Evolutionary conservation across 805 yeast genomes (phyloP), one percentile per base, ranked within the genome.

Genomic region (Starmerella floricola): DNA sequence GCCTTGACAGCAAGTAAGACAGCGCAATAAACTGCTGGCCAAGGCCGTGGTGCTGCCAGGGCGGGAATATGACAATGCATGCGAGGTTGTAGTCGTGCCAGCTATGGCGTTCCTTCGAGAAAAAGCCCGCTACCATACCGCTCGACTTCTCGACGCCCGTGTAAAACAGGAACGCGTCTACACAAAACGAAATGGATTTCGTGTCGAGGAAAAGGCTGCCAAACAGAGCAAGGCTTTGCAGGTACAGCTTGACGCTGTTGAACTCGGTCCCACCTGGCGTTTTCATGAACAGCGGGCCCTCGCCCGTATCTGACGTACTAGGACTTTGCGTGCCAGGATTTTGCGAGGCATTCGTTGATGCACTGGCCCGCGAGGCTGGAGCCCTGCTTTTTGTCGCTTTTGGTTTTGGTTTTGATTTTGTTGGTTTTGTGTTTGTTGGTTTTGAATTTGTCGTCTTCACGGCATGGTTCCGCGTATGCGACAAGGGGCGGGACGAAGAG

Each of bases 1-100:
- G 70, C 31, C 73, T 43, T 0, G 95, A 84, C 17, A 87, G 58
- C 24, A 70, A 76, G 56, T 88, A 91, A 30, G 93, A 83, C 51
- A 85, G 82, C 46, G 84, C 84, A 13, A 91, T 83, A 31, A 91
- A 58, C 10, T 84, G 64, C 4, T 84, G 75, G 0, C 97, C 98
- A 20, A 87, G 59, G 6, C 75, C 78, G 31, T 71, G 69, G 44
- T 84, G 67, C 58, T 88, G 97, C 58, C 76, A 91, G 2, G 95
- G 95, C 1, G 98, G 98, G 47, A 91, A 82, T 3, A 85, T 76
- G 50, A 91, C 68, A 11, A 91, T 81, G 56, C 97, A 91, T 0
- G 96, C 95, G 30, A 91, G 64, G 56, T 88, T 91, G 58, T 87
- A 83, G 39, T 74, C 70, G 40, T 82, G 88, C 60, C 71, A 69